phyloP scores from a whole-genome alignment of 2,329 filamentous ascomycete species.

The Aspergillus jensenii region DNA sequence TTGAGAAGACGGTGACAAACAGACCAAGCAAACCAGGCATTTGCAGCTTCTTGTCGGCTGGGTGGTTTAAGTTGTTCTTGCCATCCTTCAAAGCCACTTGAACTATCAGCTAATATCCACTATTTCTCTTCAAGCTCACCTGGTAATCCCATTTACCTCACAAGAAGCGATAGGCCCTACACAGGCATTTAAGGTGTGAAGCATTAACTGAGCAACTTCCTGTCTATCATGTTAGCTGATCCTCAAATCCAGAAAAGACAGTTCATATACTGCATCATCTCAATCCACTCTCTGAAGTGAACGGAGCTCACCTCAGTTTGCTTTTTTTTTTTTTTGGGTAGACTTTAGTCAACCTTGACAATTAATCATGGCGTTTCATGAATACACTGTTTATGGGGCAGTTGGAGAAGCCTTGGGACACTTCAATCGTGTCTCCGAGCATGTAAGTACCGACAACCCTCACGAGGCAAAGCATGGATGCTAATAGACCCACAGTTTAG shows the following conservation, averaged over 20 bases:
- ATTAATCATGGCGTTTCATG: too few relatives aligned
- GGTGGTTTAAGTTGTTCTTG: neutral
- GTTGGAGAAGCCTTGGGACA: conserved; percentile 31
- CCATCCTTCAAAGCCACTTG: neutral
- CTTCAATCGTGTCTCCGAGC: conserved; percentile 25
- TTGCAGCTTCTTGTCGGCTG: neutral
- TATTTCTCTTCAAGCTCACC: neutral
- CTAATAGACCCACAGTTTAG: conserved; percentile 27
- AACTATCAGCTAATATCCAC: neutral
- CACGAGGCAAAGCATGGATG: neutral
- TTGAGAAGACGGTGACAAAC: neutral
- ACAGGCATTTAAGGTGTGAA: too few relatives aligned
- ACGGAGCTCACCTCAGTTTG: too few relatives aligned
- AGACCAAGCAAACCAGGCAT: neutral
- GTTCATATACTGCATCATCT: too few relatives aligned
- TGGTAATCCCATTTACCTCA: neutral
- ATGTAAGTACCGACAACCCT: conserved; percentile 23
- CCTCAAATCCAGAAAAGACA: too few relatives aligned
- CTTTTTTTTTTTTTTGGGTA: neutral
- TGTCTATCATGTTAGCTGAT: too few relatives aligned
- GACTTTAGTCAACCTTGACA: neutral
- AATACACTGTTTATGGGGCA: conserved; percentile 25
- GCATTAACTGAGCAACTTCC: too few relatives aligned
- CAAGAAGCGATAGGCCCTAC: neutral
- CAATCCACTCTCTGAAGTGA: too few relatives aligned